Base-by-base conservation (phyloP, 1,139 yeast genomes). In the Kodamaea ohmeri region DNA sequence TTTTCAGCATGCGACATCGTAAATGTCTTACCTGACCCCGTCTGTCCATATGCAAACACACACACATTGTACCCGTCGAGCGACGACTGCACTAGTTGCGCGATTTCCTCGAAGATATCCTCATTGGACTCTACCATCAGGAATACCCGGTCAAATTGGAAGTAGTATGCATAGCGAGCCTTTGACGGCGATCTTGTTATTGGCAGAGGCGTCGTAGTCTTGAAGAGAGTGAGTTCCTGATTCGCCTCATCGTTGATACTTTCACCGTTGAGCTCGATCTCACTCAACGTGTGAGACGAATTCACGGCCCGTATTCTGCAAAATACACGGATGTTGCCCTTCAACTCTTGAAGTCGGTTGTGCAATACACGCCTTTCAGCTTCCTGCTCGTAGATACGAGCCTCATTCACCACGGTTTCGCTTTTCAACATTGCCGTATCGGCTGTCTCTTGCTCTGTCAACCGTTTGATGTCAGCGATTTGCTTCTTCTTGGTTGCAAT, bases 31-130 rank as follows among this genome's bases (percentile, higher is more conserved):
- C 98, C 98, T 0, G 97, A 89, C 0, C 98, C 97, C 0, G 98
- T 92, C 61, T 92, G 98, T 0, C 98, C 98, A 60, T 92, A 92
- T 0, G 98, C 96, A 65, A 92, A 89, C 1, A 92, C 89, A 58
- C 97, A 89, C 3, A 88, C 96, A 52, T 89, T 89, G 54, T 71
- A 82, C 0, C 98, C 98, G 63, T 92, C 96, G 21, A 92, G 60
- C 0, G 95, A 86, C 39, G 95, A 84, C 58, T 89, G 97, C 2
- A 92, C 83, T 21, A 90, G 62, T 56, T 90, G 96, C 1, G 95
- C 82, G 1, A 90, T 76, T 52, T 92, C 98, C 29, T 78, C 83
- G 60, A 89, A 92, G 0, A 94, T 76, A 20, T 76, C 80, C 2
- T 53, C 52, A 55, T 92, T 92, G 1, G 72, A 53, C 12, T 74